These are phyloP conservation scores for Barbatosphaeria neglecta DNA, from an alignment of 495 filamentous ascomycete species.

Conservation along the genomic window DNA sequence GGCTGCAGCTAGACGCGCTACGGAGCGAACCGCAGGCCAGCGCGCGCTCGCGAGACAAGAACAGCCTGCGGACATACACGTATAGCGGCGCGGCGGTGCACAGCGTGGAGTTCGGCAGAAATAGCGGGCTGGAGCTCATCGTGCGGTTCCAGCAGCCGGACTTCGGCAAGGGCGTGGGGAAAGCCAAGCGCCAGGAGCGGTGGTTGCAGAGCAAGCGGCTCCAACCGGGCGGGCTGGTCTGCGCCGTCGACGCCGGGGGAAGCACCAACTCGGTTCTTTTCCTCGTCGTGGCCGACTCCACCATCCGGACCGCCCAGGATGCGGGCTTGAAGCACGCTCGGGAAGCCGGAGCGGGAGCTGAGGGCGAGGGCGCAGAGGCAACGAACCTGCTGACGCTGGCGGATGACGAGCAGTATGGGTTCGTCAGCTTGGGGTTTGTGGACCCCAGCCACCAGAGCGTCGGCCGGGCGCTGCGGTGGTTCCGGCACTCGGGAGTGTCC, in stretches of 20 bases:
- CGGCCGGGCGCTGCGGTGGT: constrained; percentile 15
- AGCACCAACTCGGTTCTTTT: constrained; percentile 41
- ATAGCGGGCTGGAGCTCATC: constrained; percentile 42
- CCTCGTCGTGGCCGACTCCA: constrained; percentile 36
- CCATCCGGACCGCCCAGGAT: constrained; percentile 5
- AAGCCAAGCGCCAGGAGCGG: constrained; percentile 39
- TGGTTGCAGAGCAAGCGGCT: constrained; percentile 49
- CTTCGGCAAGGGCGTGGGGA: constrained; percentile 11
- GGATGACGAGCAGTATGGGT: constrained; percentile 11
- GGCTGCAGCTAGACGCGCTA: constrained; percentile 22
- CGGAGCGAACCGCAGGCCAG: not conserved
- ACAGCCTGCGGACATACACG: constrained; percentile 18
- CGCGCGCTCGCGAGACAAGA: constrained; percentile 1
- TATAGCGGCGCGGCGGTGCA: constrained; percentile 29
- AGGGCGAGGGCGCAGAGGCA: not conserved
- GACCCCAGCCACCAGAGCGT: constrained; percentile 19
- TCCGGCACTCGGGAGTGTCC: constrained; percentile 5
- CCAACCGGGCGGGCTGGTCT: constrained; percentile 46
- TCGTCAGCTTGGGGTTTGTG: constrained; percentile 16
- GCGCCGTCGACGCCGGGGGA: constrained; percentile 30
- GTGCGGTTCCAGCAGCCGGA: constrained; percentile 46
- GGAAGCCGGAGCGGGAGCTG: constrained; percentile 1
- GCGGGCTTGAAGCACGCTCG: not conserved
- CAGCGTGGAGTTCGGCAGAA: constrained; percentile 29
- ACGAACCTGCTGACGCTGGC: constrained; percentile 6